Evolutionary conservation across 2,329 filamentous ascomycete species (phyloP).

Genomic region (Colletotrichum sp.): DNA sequence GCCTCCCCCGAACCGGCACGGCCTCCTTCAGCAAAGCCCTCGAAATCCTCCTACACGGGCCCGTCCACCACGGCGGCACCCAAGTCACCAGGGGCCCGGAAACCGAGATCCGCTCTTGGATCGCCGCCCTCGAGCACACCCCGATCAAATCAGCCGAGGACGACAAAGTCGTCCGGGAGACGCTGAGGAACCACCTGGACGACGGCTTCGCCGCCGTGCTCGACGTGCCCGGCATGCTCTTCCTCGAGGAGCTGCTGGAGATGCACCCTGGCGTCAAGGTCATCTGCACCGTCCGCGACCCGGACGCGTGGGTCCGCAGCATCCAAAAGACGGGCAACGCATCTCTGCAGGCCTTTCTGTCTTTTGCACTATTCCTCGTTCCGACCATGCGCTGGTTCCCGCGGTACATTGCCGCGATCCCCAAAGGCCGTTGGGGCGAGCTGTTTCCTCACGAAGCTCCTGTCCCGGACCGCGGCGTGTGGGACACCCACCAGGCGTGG

Average conservation of each 20-base stretch:
- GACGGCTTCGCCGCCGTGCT: background rate
- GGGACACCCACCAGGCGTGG: background rate
- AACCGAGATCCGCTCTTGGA: conserved; percentile 21
- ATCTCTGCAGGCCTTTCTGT: conserved; percentile 18
- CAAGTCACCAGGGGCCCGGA: conserved; percentile 23
- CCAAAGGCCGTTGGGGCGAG: background rate
- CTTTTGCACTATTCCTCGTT: conserved; percentile 20
- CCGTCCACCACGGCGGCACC: conserved; percentile 27
- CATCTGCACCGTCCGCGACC: conserved; percentile 24
- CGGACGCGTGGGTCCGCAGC: conserved; percentile 23
- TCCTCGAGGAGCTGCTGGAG: conserved; percentile 7
- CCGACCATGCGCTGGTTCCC: conserved; percentile 23
- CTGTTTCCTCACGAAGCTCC: background rate
- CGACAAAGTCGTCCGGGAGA: background rate
- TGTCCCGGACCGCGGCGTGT: background rate
- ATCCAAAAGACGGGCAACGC: conserved; percentile 12
- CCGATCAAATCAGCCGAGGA: background rate
- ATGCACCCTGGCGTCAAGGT: conserved; percentile 25
- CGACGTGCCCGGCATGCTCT: background rate
- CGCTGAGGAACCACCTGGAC: background rate
- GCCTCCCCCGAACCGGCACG: conserved; percentile 28
- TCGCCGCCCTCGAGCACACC: background rate
- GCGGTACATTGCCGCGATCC: conserved; percentile 11
- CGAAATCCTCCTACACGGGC: conserved; percentile 27
- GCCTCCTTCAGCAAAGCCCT: conserved; percentile 26